A percentile compares a stretch with the other conserved stretches of the same genome.
Evolutionary conservation across 331 rosid species (phyloP).

Genomic region (Spiraea crenata): DNA sequence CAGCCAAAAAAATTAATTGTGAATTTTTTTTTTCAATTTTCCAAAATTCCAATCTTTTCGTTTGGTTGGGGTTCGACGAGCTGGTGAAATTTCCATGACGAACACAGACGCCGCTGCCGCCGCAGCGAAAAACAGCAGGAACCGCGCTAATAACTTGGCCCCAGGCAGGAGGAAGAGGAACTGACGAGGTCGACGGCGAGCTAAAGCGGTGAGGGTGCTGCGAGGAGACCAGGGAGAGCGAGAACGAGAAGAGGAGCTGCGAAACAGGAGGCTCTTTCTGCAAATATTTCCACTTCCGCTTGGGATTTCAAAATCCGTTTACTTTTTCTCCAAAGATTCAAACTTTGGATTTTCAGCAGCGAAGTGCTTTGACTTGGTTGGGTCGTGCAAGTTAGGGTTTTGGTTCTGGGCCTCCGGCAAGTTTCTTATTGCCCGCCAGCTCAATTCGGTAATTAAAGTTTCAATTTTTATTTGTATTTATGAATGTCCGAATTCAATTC

Average conservation of each 20-base stretch:
- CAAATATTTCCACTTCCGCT: not conserved
- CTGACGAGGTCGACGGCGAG: constrained; percentile 39
- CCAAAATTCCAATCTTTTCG: no score
- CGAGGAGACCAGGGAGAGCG: constrained; percentile 62
- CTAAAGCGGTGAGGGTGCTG: constrained; percentile 49
- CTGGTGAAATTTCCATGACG: constrained; percentile 43
- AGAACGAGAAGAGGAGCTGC: constrained; percentile 62
- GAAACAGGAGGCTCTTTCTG: constrained; percentile 35
- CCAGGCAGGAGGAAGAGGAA: constrained; percentile 41
- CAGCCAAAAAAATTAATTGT: no score
- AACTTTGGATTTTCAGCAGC: constrained; percentile 20
- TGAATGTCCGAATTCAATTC: not conserved
- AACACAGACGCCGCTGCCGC: constrained; percentile 53
- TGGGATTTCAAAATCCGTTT: not conserved
- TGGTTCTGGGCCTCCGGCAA: constrained; percentile 26
- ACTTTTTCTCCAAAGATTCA: constrained; percentile 1
- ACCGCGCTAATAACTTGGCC: constrained; percentile 30
- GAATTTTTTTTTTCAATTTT: not conserved
- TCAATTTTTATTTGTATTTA: not conserved
- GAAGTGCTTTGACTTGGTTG: constrained; percentile 30
- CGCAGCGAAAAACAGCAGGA: constrained; percentile 32
- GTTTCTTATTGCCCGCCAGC: constrained; percentile 25
- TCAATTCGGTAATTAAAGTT: constrained; percentile 43
- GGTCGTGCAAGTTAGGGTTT: constrained; percentile 32
- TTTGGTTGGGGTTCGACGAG: no score